Evolutionary conservation across 306 rosid genomes (phyloP).

Genomic region (Prunus kanzakura): DNA sequence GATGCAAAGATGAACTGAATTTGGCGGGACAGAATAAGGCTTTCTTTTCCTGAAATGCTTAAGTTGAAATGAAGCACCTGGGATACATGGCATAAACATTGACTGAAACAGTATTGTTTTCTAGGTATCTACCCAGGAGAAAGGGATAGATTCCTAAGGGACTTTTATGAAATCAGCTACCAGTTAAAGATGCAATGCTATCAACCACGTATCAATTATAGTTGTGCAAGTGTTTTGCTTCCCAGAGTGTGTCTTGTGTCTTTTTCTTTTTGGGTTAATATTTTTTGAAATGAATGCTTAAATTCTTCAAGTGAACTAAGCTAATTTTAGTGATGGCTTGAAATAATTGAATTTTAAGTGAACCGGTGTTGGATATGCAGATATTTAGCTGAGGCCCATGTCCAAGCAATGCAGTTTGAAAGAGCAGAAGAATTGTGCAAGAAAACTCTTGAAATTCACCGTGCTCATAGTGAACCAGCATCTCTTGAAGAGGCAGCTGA

Average conservation of each 20-base stretch:
- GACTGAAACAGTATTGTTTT: background rate
- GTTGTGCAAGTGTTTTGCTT: background rate
- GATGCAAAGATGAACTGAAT: background rate
- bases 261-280: background rate
- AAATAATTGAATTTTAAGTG: background rate
- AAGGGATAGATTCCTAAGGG: background rate
- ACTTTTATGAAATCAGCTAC: background rate
- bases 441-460: slow-evolving; percentile 88
- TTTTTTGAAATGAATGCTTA: background rate
- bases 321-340: background rate
- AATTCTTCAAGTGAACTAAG: background rate
- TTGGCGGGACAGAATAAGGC: background rate
- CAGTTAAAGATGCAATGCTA: background rate
- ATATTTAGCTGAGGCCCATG: slow-evolving; percentile 95
- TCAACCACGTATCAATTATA: background rate
- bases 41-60: background rate
- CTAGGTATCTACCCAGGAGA: background rate
- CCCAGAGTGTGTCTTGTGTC: background rate
- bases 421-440: slow-evolving; percentile 89
- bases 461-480: slow-evolving; percentile 91
- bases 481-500: slow-evolving; percentile 98
- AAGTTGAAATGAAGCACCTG: background rate
- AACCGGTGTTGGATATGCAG: slow-evolving; percentile 38
- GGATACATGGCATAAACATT: background rate
- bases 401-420: slow-evolving; percentile 98